phyloP scores from a whole-genome alignment of 257 asterid species.

The Solanum chaucha region DNA sequence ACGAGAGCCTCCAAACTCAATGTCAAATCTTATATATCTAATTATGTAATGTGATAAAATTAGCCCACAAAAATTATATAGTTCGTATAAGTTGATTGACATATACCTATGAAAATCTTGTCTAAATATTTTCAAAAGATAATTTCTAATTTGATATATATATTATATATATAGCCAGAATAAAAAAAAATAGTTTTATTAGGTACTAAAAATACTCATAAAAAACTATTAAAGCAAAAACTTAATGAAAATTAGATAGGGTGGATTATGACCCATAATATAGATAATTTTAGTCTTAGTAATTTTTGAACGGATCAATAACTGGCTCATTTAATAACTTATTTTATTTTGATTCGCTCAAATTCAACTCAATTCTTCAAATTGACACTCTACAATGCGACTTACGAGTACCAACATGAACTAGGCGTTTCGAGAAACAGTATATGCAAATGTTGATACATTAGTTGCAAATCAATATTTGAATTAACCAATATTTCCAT shows the following conservation, averaged over 20 bases:
- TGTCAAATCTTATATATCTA: background rate
- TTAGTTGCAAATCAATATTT: background rate
- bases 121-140: background rate
- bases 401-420: background rate
- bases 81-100: no score
- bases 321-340: no score
- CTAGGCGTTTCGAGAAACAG: background rate
- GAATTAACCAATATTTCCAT: background rate
- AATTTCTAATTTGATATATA: background rate
- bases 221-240: no score
- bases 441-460: background rate
- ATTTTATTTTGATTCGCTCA: background rate
- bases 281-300: no score
- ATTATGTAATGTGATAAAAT: background rate
- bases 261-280: background rate
- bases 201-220: no score
- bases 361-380: no score
- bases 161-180: background rate
- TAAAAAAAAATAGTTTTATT: no score
- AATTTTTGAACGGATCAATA: no score
- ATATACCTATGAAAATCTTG: no score
- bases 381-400: background rate
- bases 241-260: background rate
- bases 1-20: background rate
- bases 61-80: no score